Percentiles rank a stretch among this genome's conserved stretches.
Conservation (phyloP, 2,329 filamentous ascomycete species). For the Fusarium torreyae region DNA sequence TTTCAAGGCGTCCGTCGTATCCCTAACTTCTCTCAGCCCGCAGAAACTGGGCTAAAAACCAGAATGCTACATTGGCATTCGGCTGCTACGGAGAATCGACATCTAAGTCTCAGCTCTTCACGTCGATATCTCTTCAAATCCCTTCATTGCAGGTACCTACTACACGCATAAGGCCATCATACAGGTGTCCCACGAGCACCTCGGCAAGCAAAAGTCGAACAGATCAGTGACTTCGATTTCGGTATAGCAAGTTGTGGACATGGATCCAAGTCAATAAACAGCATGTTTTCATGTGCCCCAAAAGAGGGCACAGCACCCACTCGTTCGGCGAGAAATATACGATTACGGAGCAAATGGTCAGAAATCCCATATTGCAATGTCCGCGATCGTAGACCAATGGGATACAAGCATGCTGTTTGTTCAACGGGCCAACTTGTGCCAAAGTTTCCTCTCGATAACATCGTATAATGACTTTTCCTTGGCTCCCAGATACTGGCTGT, state of each 20-base stretch:
- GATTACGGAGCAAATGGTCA: constrained; percentile 17
- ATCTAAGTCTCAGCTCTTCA: too few relatives aligned
- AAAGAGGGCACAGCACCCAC: constrained; percentile 17
- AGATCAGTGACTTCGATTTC: background rate
- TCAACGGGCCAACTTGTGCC: background rate
- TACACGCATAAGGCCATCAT: too few relatives aligned
- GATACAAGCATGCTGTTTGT: background rate
- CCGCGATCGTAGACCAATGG: background rate
- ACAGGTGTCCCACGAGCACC: background rate
- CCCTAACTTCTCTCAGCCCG: too few relatives aligned
- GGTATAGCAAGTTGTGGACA: background rate
- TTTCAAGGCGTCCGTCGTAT: too few relatives aligned
- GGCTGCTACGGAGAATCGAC: too few relatives aligned
- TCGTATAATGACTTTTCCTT: background rate
- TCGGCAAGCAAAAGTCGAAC: constrained; percentile 4
- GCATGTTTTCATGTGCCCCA: constrained; percentile 14
- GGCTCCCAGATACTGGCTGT: too few relatives aligned
- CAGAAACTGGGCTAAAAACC: too few relatives aligned
- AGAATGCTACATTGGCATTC: too few relatives aligned
- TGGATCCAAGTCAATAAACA: background rate
- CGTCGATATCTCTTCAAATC: background rate
- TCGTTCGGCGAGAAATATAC: constrained; percentile 6
- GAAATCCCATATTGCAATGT: background rate
- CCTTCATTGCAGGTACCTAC: too few relatives aligned
- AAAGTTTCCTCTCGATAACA: background rate